Percentiles rank a stretch among this genome's conserved stretches.
Evolutionary conservation across 164 flowering plant species (phyloP).

Genomic region (Stephania yunnanensis): DNA sequence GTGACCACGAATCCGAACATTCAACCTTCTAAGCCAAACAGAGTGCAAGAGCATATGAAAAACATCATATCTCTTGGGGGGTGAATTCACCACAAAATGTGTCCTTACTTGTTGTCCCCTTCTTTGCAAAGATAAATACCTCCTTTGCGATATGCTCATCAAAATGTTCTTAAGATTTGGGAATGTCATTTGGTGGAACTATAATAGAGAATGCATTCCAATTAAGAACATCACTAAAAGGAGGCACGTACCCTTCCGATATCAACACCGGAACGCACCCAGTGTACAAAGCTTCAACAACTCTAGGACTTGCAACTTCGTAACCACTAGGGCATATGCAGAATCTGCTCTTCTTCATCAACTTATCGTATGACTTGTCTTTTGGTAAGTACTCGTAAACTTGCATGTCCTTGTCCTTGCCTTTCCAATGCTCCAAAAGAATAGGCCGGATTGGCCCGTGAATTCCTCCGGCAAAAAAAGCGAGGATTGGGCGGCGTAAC

Average conservation of each 20-base stretch:
- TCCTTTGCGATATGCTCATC: background rate
- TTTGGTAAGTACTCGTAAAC: constrained; percentile 10
- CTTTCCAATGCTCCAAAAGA: background rate
- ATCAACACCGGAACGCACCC: constrained; percentile 7
- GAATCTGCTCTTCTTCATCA: background rate
- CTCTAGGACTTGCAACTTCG: constrained; percentile 7
- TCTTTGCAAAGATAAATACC: constrained; percentile 2
- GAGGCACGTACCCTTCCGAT: background rate
- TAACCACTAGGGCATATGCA: constrained; percentile 12
- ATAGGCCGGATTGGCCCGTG: constrained; percentile 8
- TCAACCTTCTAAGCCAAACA: constrained; percentile 11
- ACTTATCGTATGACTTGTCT: background rate
- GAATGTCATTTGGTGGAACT: constrained; percentile 4
- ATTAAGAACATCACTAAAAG: constrained; percentile 10
- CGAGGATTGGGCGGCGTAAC: background rate
- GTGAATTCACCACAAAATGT: constrained; percentile 4
- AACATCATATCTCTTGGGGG: constrained; percentile 6
- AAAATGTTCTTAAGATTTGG: constrained; percentile 9
- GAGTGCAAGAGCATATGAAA: constrained; percentile 9
- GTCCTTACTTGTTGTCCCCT: background rate
- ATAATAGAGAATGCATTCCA: constrained; percentile 6
- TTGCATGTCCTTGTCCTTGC: constrained; percentile 2
- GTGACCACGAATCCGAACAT: background rate
- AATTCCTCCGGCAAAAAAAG: constrained; percentile 7
- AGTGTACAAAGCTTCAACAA: background rate